phyloP scores from a whole-genome alignment of 306 rosid genomes.

The Crotalaria pallida region DNA sequence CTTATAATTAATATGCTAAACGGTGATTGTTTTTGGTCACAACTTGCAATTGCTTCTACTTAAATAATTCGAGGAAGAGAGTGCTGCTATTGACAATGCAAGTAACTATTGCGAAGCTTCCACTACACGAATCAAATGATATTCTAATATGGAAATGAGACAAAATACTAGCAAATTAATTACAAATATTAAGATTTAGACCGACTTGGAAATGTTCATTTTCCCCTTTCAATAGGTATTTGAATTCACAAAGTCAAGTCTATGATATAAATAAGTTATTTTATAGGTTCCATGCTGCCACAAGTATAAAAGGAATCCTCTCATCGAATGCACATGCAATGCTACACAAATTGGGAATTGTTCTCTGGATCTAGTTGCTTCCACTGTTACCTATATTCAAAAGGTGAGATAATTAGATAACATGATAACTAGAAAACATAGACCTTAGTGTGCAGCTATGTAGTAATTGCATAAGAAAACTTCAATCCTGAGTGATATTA shows the following conservation, averaged over 20 bases:
- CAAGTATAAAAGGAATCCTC: neutral
- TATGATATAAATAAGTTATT: neutral
- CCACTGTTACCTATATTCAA: too few species aligned
- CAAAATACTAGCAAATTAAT: neutral
- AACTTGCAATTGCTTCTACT: neutral
- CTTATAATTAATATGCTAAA: neutral
- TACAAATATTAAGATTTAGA: neutral
- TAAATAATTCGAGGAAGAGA: neutral
- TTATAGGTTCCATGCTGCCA: neutral
- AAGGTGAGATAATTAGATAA: too few species aligned
- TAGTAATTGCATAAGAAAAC: too few species aligned
- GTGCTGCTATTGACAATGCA: neutral
- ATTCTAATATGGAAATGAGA: neutral
- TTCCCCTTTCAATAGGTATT: neutral
- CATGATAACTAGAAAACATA: too few species aligned
- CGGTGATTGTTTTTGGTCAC: neutral
- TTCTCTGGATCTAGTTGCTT: neutral
- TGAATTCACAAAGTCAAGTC: slow-evolving; percentile 1
- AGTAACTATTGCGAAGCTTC: neutral
- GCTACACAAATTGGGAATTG: neutral
- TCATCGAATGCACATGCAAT: slow-evolving; percentile 6
- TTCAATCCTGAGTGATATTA: too few species aligned
- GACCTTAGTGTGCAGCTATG: too few species aligned
- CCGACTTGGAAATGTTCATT: neutral
- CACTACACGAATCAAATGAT: slow-evolving; percentile 25